phyloP scores from a whole-genome alignment of 2,329 filamentous ascomycete genomes.

The Microcyclosporella mali region DNA sequence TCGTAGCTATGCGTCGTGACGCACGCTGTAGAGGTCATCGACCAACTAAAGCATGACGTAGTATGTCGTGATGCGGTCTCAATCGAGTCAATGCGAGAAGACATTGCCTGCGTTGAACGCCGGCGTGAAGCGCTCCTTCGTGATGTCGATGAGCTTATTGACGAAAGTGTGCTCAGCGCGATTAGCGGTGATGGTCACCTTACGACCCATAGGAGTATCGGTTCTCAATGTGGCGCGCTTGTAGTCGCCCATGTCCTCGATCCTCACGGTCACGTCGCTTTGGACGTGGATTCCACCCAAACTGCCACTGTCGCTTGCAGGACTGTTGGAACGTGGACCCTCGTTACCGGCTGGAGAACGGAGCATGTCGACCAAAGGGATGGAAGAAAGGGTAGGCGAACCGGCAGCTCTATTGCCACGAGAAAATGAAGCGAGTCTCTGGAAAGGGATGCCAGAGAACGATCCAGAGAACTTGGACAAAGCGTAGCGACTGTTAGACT shows the following conservation, averaged over 20 bases:
- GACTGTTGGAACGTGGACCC: neutral
- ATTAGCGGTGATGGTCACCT: slow-evolving; percentile 27
- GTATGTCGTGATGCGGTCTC: too few relatives aligned
- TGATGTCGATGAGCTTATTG: slow-evolving; percentile 33
- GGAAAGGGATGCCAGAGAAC: slow-evolving; percentile 5
- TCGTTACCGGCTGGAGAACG: slow-evolving; percentile 11
- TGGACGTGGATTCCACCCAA: slow-evolving; percentile 34
- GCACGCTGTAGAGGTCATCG: too few relatives aligned
- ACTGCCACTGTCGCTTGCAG: slow-evolving; percentile 9
- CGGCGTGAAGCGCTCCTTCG: slow-evolving; percentile 25
- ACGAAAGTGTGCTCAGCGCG: slow-evolving; percentile 38
- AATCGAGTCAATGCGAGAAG: too few relatives aligned
- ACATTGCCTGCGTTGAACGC: too few relatives aligned
- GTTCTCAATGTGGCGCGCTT: slow-evolving; percentile 13
- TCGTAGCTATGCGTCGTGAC: too few relatives aligned
- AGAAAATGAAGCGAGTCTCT: slow-evolving; percentile 3
- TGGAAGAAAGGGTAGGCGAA: slow-evolving; percentile 9
- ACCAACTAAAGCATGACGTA: too few relatives aligned
- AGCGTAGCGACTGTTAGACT: slow-evolving; percentile 6
- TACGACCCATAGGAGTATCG: slow-evolving; percentile 24
- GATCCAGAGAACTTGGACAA: slow-evolving; percentile 9
- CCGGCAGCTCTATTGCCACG: slow-evolving; percentile 1
- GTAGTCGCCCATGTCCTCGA: slow-evolving; percentile 24
- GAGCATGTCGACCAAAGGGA: slow-evolving; percentile 22
- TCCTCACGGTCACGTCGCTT: slow-evolving; percentile 32